Evolutionary conservation across 2,329 filamentous ascomycete species (phyloP), one percentile per base, ranked within the genome.

Genomic region (Pseudogymnoascus sp.): DNA sequence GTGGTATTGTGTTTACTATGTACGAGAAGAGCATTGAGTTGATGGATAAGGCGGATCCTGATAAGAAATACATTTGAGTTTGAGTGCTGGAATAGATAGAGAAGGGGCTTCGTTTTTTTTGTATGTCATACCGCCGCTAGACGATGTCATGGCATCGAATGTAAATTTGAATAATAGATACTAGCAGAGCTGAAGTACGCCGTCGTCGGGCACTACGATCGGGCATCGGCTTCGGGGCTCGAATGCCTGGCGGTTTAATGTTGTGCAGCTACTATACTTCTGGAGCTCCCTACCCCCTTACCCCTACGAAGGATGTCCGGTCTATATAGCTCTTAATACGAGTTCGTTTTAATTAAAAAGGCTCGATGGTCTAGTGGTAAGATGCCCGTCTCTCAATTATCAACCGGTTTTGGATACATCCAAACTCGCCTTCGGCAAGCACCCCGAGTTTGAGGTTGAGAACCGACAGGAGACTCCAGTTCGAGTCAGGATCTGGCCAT

Each of bases 1-100:
- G 94, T 63, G 94, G 94, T 16, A 96, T 99, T 72, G 94, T 99
- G 42, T 99, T 99, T 73, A 95, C 94, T 21, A 95, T 97, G 87
- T 94, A 97, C 74, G 93, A 97, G 79, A 97, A 97, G 83, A 90
- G 88, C 64, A 97, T 97, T 80, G 93, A 97, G 62, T 70, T 92
- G 64, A 85, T 99, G 79, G 84, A 91, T 70, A 80, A 74, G 71
- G 64, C 92, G 61, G 94, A 99, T 74, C 94, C 94, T 0, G 84
- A 95, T 70, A 86, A 86, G 72, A 88, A 82, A 74, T 97, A 95
- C 73, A 84, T 97, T 67, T 95, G 73, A 70, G 23, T 97, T 67
- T 95, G 73, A 70, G 23, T 28, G n/a, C 8, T 59, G 8, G 59
- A 21, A 40, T 59, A 37, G 40, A 61, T 47, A 50, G 60, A 63